Evolutionary conservation across 2,329 filamentous ascomycete genomes (phyloP).

Genomic region (Rutstroemia sp.): DNA sequence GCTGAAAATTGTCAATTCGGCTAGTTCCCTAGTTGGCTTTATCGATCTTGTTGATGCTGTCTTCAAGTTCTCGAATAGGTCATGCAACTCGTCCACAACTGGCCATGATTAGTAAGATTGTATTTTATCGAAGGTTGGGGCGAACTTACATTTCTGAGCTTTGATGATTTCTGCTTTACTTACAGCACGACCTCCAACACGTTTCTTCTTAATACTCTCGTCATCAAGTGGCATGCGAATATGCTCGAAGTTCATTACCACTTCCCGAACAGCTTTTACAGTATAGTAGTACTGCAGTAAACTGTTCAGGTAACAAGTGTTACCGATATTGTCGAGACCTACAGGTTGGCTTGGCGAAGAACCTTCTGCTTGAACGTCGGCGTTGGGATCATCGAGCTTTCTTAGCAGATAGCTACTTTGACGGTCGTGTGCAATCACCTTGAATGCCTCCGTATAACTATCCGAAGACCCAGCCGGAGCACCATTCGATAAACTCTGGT

Average conservation of each 20-base stretch:
- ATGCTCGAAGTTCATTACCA: slow-evolving; percentile 69
- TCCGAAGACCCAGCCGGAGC: slow-evolving; percentile 27
- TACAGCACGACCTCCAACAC: slow-evolving; percentile 68
- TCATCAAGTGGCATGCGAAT: slow-evolving; percentile 62
- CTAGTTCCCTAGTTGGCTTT: slow-evolving; percentile 67
- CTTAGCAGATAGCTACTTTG: slow-evolving; percentile 27
- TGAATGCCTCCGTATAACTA: slow-evolving; percentile 27
- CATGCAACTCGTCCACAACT: slow-evolving; percentile 70
- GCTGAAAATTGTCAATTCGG: slow-evolving; percentile 68
- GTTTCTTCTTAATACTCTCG: slow-evolving; percentile 55
- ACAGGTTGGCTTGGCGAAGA: slow-evolving; percentile 58
- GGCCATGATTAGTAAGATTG: slow-evolving; percentile 13
- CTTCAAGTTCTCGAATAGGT: slow-evolving; percentile 65
- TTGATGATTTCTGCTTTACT: slow-evolving; percentile 47
- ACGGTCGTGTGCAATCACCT: slow-evolving; percentile 27
- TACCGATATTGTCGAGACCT: slow-evolving; percentile 87
- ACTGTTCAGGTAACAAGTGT: slow-evolving; percentile 97
- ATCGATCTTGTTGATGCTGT: slow-evolving; percentile 54
- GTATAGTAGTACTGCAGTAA: slow-evolving; percentile 94
- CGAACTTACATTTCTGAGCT: slow-evolving; percentile 64
- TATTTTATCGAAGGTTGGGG: slow-evolving; percentile 4
- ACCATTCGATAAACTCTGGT: slow-evolving; percentile 22
- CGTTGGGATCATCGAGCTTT: slow-evolving; percentile 30
- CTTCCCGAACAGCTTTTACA: slow-evolving; percentile 69
- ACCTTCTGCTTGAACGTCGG: slow-evolving; percentile 21